phyloP scores from a whole-genome alignment of 2,329 filamentous ascomycete genomes.

The Tolypocladium amazonense region DNA sequence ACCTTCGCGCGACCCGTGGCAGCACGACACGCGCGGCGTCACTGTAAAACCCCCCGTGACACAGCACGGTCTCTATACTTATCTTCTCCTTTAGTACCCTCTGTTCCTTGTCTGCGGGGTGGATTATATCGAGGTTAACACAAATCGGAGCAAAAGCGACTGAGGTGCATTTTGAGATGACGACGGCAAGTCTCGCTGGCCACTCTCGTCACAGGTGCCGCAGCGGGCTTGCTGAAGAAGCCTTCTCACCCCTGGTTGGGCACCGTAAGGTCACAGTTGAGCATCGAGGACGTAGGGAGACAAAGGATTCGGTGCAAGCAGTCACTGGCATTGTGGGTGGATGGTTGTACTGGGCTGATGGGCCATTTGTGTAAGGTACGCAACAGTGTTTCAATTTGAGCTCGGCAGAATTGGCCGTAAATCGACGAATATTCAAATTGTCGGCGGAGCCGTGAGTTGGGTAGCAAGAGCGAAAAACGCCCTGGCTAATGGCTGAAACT shows the following conservation, averaged over 20 bases:
- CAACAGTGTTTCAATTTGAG: not conserved
- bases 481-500: not conserved
- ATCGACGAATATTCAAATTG: not conserved
- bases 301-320: not conserved
- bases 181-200: not conserved
- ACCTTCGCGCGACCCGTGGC: not conserved
- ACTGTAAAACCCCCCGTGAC: constrained; percentile 2
- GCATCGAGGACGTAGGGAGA: not conserved
- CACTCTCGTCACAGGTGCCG: not conserved
- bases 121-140: constrained; percentile 10
- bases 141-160: not conserved
- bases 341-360: not conserved
- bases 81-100: constrained; percentile 8
- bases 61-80: constrained; percentile 3
- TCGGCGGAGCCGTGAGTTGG: not conserved
- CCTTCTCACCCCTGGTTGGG: not conserved
- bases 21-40: not conserved
- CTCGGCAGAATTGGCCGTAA: not conserved
- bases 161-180: not conserved
- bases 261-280: not conserved
- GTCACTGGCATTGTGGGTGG: not conserved
- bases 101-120: constrained; percentile 8
- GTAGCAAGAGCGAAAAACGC: not conserved
- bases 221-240: not conserved
- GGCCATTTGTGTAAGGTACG: not conserved